Evolutionary conservation across 345 rosid genomes (phyloP), one percentile per base, ranked within the genome.

Genomic region (Balakata baccata): DNA sequence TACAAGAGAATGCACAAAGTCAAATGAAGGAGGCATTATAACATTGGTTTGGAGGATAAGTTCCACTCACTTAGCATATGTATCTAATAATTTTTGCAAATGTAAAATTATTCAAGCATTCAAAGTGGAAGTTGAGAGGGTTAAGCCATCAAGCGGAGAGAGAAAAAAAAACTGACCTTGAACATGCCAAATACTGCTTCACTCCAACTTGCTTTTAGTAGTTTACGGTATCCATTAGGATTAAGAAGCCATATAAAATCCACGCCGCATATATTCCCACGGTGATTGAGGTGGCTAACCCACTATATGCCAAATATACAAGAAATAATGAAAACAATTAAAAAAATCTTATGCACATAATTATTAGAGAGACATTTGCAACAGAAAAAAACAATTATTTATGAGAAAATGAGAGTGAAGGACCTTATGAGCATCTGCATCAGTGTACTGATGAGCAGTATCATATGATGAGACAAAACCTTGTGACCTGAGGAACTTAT

Each of bases 131-230:
- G 39, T 12, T 56, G 5, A n/a, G 53, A 22, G 45, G 23, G 18
- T 29, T 17, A 52, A 12, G 23, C n/a, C 25, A 25, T 56, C 7
- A 17, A 9, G n/a, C 17, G 20, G 6, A 46, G 37, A 47, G 34
- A 60, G 5, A 38, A 45, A 18, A 20, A 76, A 64, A 11, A 70
- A 25, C 81, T 80, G 59, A 94, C 98, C 97, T 85, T 90, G 85
- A 94, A 89, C 90, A 94, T 94, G 87, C 89, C 98, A 79, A 92
- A 94, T n/a, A 88, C 96, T 7, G 98, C 94, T 79, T 89, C 97
- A 79, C 87, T 90, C 98, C 97, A 92, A 57, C 98, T 90, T 18
- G 97, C 80, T 83, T 88, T 89, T 5, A 92, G 84, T 56, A 90
- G 77, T 74, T 90, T 89, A 47, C 89, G 81, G 66, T 89, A 86